phyloP scores from a whole-genome alignment of 768 basidiomycete genomes.

The Lactifluus volemus region DNA sequence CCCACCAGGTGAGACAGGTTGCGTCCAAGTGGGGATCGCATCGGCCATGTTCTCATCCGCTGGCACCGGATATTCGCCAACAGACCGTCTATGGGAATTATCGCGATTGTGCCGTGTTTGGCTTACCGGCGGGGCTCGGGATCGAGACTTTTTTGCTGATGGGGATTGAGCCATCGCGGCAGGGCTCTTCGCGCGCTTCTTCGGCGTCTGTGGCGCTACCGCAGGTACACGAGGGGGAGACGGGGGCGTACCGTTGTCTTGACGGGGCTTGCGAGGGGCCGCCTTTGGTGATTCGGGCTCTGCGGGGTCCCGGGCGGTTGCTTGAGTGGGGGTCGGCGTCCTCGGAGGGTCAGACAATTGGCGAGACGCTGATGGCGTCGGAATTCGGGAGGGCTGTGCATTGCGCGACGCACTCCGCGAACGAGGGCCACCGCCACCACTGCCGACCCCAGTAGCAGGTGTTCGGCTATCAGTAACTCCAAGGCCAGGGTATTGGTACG shows the following conservation, averaged over 20 bases:
- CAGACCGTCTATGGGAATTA: constrained; percentile 41
- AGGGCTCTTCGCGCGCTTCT: constrained; percentile 41
- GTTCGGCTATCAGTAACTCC: constrained; percentile 7
- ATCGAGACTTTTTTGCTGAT: constrained; percentile 33
- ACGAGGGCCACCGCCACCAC: constrained; percentile 6
- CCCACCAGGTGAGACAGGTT: constrained; percentile 54
- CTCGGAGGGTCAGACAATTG: constrained; percentile 39
- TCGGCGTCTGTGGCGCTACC: constrained; percentile 23
- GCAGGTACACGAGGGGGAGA: constrained; percentile 10
- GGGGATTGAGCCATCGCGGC: constrained; percentile 29
- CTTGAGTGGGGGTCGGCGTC: constrained; percentile 35
- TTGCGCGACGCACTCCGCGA: constrained; percentile 13
- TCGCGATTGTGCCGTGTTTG: constrained; percentile 27
- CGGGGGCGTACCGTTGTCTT: constrained; percentile 13
- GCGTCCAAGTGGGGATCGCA: constrained; percentile 79
- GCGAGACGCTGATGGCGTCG: constrained; percentile 26
- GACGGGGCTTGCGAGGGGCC: constrained; percentile 13
- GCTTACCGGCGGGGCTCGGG: constrained; percentile 30
- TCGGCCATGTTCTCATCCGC: constrained; percentile 51
- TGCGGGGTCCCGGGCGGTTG: constrained; percentile 22
- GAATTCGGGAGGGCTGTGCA: constrained; percentile 16
- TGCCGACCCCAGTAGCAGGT: background rate
- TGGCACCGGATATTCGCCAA: constrained; percentile 63
- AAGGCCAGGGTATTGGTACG: constrained; percentile 7
- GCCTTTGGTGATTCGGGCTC: constrained; percentile 28